These are phyloP conservation scores for Dryadomyces quercivorus DNA, from an alignment of 2,329 filamentous ascomycete genomes.

Conservation along the genomic window DNA sequence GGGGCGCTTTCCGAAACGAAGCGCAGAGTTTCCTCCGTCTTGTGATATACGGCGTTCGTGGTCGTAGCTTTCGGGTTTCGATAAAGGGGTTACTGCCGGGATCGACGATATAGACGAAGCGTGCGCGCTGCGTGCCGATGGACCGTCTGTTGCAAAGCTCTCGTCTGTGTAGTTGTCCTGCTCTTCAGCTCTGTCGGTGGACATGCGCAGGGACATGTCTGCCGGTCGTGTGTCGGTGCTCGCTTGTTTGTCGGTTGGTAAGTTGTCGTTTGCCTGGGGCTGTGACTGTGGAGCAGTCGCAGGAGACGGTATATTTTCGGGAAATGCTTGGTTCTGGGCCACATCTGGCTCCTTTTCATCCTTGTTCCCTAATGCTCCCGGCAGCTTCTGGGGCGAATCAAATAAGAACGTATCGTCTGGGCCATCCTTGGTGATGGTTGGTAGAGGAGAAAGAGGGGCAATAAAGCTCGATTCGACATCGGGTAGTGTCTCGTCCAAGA, in stretches of 20 bases:
- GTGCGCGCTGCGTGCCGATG: no score
- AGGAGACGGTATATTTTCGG: background rate
- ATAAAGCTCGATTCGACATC: slow-evolving; percentile 57
- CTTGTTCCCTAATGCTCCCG: background rate
- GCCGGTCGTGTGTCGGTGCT: background rate
- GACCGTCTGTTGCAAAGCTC: background rate
- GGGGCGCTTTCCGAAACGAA: slow-evolving; percentile 35
- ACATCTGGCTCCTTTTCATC: background rate
- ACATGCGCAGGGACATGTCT: background rate
- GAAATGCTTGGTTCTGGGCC: background rate
- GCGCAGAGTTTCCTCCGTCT: slow-evolving; percentile 27
- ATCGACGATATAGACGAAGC: background rate
- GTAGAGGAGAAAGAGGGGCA: slow-evolving; percentile 44
- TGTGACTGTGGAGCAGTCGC: background rate
- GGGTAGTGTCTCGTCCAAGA: slow-evolving; percentile 42
- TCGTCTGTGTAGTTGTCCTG: background rate
- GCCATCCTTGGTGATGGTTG: slow-evolving; percentile 30
- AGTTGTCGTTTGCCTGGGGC: background rate
- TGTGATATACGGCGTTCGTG: background rate
- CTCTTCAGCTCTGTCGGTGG: background rate
- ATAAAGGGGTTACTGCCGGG: background rate
- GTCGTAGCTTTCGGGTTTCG: background rate
- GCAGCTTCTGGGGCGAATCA: slow-evolving; percentile 27
- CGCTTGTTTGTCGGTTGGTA: background rate
- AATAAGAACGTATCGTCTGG: slow-evolving; percentile 50